Evolutionary conservation across 2,329 filamentous ascomycete species (phyloP).

Genomic region (Stachybotrys chartarum): DNA sequence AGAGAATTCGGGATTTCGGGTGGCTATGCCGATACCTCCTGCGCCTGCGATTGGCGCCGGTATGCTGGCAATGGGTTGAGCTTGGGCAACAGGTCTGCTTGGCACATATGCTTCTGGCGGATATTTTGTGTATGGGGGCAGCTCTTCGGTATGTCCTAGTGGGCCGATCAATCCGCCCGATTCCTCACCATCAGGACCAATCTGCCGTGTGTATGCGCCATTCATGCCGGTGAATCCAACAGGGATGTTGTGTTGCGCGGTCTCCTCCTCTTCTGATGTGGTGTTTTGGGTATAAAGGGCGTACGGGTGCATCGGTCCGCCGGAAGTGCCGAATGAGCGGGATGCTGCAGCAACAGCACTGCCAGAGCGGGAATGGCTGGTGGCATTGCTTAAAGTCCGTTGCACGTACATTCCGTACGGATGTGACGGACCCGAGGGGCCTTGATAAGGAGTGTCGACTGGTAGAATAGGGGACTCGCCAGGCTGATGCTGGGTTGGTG

Average conservation of each 20-base stretch:
- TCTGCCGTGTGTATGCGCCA: slow-evolving; percentile 61
- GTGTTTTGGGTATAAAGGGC: slow-evolving; percentile 79
- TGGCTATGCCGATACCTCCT: slow-evolving; percentile 53
- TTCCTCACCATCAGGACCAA: slow-evolving; percentile 79
- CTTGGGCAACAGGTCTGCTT: neutral
- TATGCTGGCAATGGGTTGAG: slow-evolving; percentile 5
- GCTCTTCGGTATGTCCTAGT: slow-evolving; percentile 81
- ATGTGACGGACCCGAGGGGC: slow-evolving; percentile 68
- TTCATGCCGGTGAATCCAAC: slow-evolving; percentile 68
- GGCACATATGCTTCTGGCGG: slow-evolving; percentile 61
- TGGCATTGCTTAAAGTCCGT: slow-evolving; percentile 61
- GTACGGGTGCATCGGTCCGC: slow-evolving; percentile 76
- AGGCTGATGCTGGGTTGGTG: slow-evolving; percentile 21
- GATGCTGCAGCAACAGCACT: slow-evolving; percentile 35
- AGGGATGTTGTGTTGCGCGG: slow-evolving; percentile 40
- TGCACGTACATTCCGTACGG: slow-evolving; percentile 83
- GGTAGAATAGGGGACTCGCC: slow-evolving; percentile 30
- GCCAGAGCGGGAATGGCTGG: slow-evolving; percentile 39
- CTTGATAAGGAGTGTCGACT: slow-evolving; percentile 59
- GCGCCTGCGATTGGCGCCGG: slow-evolving; percentile 41
- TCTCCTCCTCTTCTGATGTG: slow-evolving; percentile 43
- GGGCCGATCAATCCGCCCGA: slow-evolving; percentile 80
- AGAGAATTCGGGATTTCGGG: slow-evolving; percentile 55
- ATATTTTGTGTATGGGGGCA: slow-evolving; percentile 87
- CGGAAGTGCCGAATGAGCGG: slow-evolving; percentile 49